A percentile compares a stretch with the other conserved stretches of the same genome.
Conservation (phyloP, 306 rosid species). For the Prunus padus region DNA sequence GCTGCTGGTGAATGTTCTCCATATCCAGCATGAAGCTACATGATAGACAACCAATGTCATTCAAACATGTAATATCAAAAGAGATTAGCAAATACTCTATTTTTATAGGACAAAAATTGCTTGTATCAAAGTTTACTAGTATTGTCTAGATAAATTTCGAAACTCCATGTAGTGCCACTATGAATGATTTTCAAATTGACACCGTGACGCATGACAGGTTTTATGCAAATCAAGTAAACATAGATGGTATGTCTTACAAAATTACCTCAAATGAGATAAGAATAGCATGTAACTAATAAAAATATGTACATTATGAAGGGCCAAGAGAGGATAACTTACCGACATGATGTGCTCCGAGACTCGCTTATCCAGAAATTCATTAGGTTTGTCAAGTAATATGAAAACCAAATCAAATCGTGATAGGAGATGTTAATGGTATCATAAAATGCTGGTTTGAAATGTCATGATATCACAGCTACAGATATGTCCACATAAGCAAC, state of each 20-base stretch:
- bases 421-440: constrained; percentile 38
- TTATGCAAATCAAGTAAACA: too few species aligned
- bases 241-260: too few species aligned
- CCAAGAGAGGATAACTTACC: constrained; percentile 51
- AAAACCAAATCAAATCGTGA: constrained; percentile 92
- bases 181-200: too few species aligned
- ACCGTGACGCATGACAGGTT: too few species aligned
- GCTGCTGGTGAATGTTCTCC: constrained; percentile 56
- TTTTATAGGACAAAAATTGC: too few species aligned
- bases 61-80: background rate
- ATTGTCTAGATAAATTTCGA: too few species aligned
- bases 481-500: background rate
- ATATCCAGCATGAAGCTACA: constrained; percentile 77
- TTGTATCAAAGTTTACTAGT: too few species aligned
- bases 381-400: constrained; percentile 94
- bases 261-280: too few species aligned
- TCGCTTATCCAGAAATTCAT: constrained; percentile 88
- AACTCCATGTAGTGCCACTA: too few species aligned
- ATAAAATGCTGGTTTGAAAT: constrained; percentile 6
- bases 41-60: constrained; percentile 20
- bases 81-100: too few species aligned
- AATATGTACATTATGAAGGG: constrained; percentile 17
- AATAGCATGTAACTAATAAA: constrained; percentile 8
- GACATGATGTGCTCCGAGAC: constrained; percentile 96
- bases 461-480: background rate